phyloP scores from a whole-genome alignment of 176 grass and related monocot species.

The Tillandsia leiboldiana region DNA sequence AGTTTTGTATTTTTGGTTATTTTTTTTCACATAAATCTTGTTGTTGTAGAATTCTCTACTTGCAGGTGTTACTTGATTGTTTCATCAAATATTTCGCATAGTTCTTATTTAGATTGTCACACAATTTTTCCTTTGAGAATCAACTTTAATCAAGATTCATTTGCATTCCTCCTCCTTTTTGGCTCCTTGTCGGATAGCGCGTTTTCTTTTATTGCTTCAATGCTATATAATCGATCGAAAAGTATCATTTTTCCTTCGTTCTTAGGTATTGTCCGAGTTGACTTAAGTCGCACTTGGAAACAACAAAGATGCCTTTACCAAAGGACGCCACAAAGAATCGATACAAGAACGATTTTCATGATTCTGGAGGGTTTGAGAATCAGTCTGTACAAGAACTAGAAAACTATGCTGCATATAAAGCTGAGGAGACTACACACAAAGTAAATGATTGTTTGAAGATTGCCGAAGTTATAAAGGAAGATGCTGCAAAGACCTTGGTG shows the following conservation, averaged over 20 bases:
- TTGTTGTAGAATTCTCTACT: too few relatives aligned
- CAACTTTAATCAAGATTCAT: too few relatives aligned
- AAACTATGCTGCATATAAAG: conserved; percentile 24
- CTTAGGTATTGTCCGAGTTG: not conserved
- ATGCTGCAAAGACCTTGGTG: conserved; percentile 18
- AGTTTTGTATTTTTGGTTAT: too few relatives aligned
- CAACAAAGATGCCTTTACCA: conserved; percentile 10
- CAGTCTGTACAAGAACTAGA: conserved; percentile 30
- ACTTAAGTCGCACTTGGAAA: not conserved
- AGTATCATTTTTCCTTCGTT: not conserved
- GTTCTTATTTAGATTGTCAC: too few relatives aligned
- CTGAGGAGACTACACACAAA: conserved; percentile 17
- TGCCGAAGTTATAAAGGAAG: conserved; percentile 22
- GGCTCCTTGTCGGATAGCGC: not conserved
- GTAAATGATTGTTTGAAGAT: conserved; percentile 27
- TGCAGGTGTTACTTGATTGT: too few relatives aligned
- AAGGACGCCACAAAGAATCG: conserved; percentile 4
- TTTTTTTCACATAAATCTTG: too few relatives aligned
- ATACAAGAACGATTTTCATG: conserved; percentile 17
- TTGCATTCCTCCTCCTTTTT: not conserved
- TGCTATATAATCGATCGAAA: not conserved
- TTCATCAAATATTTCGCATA: too few relatives aligned
- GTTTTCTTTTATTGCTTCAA: not conserved
- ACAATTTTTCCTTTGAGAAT: too few relatives aligned
- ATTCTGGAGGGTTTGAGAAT: conserved; percentile 20